Percentiles rank a stretch among this genome's conserved stretches.
Evolutionary conservation across 371 early-diverging fungal species (phyloP).

Genomic region (Mucor indicus): DNA sequence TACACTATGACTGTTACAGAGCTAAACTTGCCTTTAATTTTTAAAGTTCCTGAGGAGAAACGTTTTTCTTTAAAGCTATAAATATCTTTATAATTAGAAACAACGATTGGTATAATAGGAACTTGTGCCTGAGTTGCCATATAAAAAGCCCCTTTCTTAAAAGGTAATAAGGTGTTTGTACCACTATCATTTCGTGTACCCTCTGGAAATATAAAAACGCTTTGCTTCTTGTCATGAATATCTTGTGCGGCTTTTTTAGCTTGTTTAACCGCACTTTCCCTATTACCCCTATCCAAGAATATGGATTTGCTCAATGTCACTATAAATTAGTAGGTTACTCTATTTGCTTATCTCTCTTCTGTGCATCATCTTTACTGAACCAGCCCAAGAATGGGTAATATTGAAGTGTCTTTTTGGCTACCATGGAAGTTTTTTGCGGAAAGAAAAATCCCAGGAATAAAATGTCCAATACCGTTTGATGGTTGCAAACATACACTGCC

Average conservation of each 20-base stretch:
- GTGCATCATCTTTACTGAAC: constrained; percentile 61
- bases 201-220: constrained; percentile 91
- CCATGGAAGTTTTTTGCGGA: constrained; percentile 67
- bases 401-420: constrained; percentile 78
- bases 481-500: constrained; percentile 79
- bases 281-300: constrained; percentile 87
- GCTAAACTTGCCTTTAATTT: constrained; percentile 59
- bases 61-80: constrained; percentile 62
- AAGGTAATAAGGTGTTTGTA: constrained; percentile 63
- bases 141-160: constrained; percentile 93
- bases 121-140: constrained; percentile 84
- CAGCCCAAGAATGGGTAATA: constrained; percentile 84
- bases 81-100: constrained; percentile 72
- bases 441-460: constrained; percentile 69
- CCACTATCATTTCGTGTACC: constrained; percentile 81
- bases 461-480: constrained; percentile 85
- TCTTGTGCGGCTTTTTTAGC: constrained; percentile 75
- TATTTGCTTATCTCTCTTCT: not conserved
- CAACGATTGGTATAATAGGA: constrained; percentile 88
- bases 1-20: too few species aligned
- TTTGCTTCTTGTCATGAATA: constrained; percentile 72
- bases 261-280: constrained; percentile 73
- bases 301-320: constrained; percentile 77
- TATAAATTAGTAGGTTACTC: constrained; percentile 7
- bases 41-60: constrained; percentile 70